Conservation (phyloP, 148 eudicot species). For the Beta vulgaris region DNA sequence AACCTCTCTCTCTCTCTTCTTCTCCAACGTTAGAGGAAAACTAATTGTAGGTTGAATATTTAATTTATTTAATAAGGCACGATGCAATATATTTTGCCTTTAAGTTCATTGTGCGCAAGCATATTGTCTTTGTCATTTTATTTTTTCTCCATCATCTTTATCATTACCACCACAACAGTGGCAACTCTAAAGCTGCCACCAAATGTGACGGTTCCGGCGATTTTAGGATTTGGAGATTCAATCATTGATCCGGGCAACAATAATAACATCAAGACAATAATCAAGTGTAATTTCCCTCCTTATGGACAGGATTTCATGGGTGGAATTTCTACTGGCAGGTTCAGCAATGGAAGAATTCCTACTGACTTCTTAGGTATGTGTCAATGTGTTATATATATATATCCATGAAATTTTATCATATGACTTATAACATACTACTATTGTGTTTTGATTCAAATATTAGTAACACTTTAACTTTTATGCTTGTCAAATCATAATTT, state of each 20-base stretch:
- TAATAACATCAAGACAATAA: constrained; percentile 32
- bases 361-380: constrained; percentile 59
- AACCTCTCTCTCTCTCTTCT: too few relatives aligned
- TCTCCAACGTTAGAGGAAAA: too few relatives aligned
- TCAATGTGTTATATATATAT: background rate
- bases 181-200: constrained; percentile 35
- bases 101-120: background rate
- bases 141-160: background rate
- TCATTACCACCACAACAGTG: background rate
- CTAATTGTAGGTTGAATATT: too few relatives aligned
- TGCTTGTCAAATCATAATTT: too few relatives aligned
- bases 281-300: constrained; percentile 49
- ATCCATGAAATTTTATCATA: too few relatives aligned
- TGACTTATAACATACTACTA: too few relatives aligned
- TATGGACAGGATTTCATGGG: constrained; percentile 59
- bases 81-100: constrained; percentile 5
- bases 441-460: too few relatives aligned
- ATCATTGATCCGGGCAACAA: constrained; percentile 68
- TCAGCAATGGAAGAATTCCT: constrained; percentile 69
- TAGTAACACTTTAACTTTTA: too few relatives aligned
- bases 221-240: constrained; percentile 63
- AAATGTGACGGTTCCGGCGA: constrained; percentile 42
- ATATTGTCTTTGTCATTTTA: background rate
- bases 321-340: constrained; percentile 62
- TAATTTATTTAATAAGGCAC: too few relatives aligned